Evolutionary conservation across 495 filamentous ascomycete species (phyloP).

Genomic region (Neurospora sublineolata): DNA sequence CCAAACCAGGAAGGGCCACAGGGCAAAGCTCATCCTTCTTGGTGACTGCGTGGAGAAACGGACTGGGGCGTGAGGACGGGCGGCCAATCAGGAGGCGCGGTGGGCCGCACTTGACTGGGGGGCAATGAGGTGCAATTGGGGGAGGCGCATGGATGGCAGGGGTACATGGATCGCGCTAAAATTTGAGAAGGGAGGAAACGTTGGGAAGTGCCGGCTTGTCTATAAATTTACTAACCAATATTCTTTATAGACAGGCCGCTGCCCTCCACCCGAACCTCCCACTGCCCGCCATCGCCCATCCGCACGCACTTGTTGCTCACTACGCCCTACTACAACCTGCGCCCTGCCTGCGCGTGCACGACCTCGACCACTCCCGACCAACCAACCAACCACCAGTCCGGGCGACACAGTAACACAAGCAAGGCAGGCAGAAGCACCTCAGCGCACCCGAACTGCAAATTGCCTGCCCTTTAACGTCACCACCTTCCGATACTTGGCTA

Average conservation of each 20-base stretch:
- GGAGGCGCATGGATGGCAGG: slow-evolving; percentile 15
- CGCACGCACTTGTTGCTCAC: slow-evolving; percentile 14
- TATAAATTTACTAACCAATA: slow-evolving; percentile 31
- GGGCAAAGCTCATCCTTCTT: neutral
- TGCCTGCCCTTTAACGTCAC: neutral
- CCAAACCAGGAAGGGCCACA: neutral
- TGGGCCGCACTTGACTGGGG: neutral
- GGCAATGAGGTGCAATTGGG: neutral
- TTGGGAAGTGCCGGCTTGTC: slow-evolving; percentile 23
- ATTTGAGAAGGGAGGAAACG: slow-evolving; percentile 18
- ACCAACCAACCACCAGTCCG: neutral
- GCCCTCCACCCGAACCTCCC: slow-evolving; percentile 28
- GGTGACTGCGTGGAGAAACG: neutral
- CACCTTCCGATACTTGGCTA: neutral
- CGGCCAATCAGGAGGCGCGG: neutral
- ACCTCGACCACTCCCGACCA: neutral
- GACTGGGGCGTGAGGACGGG: neutral
- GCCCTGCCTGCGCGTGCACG: neutral
- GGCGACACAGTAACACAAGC: slow-evolving; percentile 5
- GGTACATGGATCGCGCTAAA: slow-evolving; percentile 22
- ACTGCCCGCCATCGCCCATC: slow-evolving; percentile 10
- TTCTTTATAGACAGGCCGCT: slow-evolving; percentile 27
- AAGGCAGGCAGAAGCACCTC: neutral
- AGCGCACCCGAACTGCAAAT: neutral
- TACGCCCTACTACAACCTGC: slow-evolving; percentile 3